Conservation (phyloP, 2,329 filamentous ascomycete genomes). For the Colletotrichum incanum region DNA sequence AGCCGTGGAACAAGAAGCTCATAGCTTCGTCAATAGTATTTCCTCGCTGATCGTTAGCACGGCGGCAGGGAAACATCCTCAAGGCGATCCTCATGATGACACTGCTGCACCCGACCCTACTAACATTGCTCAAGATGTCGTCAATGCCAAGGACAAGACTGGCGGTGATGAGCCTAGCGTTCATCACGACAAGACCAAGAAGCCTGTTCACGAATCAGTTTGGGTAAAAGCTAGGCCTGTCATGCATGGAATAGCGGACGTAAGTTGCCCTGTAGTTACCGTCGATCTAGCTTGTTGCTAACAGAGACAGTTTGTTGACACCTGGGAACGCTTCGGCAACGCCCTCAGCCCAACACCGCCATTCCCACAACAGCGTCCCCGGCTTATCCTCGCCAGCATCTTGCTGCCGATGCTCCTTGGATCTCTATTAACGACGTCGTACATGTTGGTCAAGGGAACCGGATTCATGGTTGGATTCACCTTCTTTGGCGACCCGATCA, state of each 20-base stretch:
- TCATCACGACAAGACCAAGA: constrained; percentile 82
- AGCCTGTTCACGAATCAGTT: constrained; percentile 82
- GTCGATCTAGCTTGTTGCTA: not conserved
- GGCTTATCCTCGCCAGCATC: constrained; percentile 68
- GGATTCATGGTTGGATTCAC: constrained; percentile 80
- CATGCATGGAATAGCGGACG: constrained; percentile 72
- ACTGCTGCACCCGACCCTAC: constrained; percentile 68
- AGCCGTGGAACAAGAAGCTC: constrained; percentile 86
- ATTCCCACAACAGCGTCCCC: constrained; percentile 69
- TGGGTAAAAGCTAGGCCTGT: constrained; percentile 82
- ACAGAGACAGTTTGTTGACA: constrained; percentile 56
- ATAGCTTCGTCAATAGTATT: constrained; percentile 83
- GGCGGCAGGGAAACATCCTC: constrained; percentile 83
- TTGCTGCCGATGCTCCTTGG: constrained; percentile 67
- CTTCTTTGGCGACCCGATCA: constrained; percentile 86
- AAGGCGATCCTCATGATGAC: constrained; percentile 71
- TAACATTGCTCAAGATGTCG: constrained; percentile 54
- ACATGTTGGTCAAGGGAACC: constrained; percentile 75
- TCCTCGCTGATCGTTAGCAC: constrained; percentile 79
- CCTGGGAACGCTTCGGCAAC: constrained; percentile 67
- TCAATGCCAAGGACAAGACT: constrained; percentile 59
- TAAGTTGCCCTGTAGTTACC: constrained; percentile 44
- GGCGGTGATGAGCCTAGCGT: constrained; percentile 64
- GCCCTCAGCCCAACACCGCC: constrained; percentile 76
- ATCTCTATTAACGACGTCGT: constrained; percentile 70